A percentile compares a stretch with the other conserved stretches of the same genome.
phyloP scores from a whole-genome alignment of 805 yeast species.

The Ogataea zsoltii region DNA sequence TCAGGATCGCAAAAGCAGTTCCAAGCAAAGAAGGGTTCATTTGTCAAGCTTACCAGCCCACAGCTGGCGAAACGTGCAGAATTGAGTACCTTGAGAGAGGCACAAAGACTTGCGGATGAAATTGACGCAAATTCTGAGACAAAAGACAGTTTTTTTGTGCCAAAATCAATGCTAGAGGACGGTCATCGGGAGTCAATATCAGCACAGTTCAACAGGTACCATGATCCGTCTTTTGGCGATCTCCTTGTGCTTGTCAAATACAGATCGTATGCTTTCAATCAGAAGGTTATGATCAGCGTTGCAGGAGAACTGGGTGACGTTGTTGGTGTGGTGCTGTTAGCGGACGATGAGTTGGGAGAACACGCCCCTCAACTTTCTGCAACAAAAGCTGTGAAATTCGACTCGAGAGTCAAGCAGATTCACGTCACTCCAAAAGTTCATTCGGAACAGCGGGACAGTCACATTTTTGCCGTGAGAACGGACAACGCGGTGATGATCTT shows the following conservation, averaged over 20 bases:
- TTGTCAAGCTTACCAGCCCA: slow-evolving; percentile 9
- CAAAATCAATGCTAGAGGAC: slow-evolving; percentile 26
- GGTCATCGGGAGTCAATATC: slow-evolving; percentile 30
- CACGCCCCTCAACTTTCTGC: slow-evolving; percentile 12
- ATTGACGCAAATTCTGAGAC: background rate
- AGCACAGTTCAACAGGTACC: slow-evolving; percentile 28
- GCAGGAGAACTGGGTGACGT: slow-evolving; percentile 36
- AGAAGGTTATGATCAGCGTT: slow-evolving; percentile 28
- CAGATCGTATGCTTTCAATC: background rate
- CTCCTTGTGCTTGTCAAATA: slow-evolving; percentile 19
- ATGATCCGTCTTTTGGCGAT: slow-evolving; percentile 39
- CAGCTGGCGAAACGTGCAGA: slow-evolving; percentile 4
- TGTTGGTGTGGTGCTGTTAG: slow-evolving; percentile 29
- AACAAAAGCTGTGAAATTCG: slow-evolving; percentile 21
- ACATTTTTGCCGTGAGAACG: slow-evolving; percentile 34
- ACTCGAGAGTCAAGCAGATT: slow-evolving; percentile 36
- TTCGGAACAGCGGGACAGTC: slow-evolving; percentile 11
- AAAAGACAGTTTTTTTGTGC: slow-evolving; percentile 27
- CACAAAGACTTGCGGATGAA: background rate
- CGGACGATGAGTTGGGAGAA: background rate
- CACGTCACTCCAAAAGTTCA: slow-evolving; percentile 17
- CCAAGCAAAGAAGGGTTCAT: slow-evolving; percentile 19
- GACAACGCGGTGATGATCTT: slow-evolving; percentile 31
- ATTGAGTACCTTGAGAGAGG: background rate
- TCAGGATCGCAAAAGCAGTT: background rate